These are phyloP conservation scores for Beauveria brongniartii DNA, from an alignment of 2,329 filamentous ascomycete genomes.

Conservation along the genomic window DNA sequence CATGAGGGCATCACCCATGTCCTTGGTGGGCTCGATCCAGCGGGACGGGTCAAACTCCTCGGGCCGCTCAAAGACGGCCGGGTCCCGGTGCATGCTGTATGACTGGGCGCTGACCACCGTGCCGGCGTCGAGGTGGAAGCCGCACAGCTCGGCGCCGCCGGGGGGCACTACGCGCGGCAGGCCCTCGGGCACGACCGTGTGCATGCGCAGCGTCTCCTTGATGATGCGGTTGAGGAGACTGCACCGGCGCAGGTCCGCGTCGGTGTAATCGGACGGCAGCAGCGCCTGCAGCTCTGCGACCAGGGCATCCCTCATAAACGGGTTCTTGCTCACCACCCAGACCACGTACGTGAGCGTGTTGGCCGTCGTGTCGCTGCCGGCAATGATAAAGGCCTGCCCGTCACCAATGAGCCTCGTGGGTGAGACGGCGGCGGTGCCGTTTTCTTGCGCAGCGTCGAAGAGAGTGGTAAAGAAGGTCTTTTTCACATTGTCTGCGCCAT, in stretches of 20 bases:
- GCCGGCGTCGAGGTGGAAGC: conserved; percentile 31
- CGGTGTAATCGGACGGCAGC: conserved; percentile 22
- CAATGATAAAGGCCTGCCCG: conserved; percentile 37
- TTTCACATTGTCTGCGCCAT: neutral
- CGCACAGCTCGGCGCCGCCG: conserved; percentile 30
- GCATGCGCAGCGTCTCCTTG: conserved; percentile 37
- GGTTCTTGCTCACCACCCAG: conserved; percentile 28
- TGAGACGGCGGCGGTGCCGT: conserved; percentile 17
- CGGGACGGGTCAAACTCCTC: conserved; percentile 25
- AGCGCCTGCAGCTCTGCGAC: conserved; percentile 27
- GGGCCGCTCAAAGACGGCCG: conserved; percentile 32
- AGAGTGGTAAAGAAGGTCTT: conserved; percentile 30
- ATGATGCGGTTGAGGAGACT: conserved; percentile 34
- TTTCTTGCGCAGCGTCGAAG: conserved; percentile 24
- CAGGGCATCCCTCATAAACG: conserved; percentile 22
- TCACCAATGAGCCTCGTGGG: conserved; percentile 28
- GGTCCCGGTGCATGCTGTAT: conserved; percentile 38
- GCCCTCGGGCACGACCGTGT: conserved; percentile 29
- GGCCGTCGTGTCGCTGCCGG: conserved; percentile 45
- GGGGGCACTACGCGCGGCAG: conserved; percentile 33
- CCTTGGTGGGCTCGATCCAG: conserved; percentile 27
- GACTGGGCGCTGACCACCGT: conserved; percentile 33
- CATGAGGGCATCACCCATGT: conserved; percentile 39
- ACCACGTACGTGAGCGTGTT: conserved; percentile 39
- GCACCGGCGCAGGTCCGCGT: conserved; percentile 19